These are phyloP conservation scores for Eimeria maxima DNA, from an alignment of 169 alveolate species.

Conservation along the genomic window DNA sequence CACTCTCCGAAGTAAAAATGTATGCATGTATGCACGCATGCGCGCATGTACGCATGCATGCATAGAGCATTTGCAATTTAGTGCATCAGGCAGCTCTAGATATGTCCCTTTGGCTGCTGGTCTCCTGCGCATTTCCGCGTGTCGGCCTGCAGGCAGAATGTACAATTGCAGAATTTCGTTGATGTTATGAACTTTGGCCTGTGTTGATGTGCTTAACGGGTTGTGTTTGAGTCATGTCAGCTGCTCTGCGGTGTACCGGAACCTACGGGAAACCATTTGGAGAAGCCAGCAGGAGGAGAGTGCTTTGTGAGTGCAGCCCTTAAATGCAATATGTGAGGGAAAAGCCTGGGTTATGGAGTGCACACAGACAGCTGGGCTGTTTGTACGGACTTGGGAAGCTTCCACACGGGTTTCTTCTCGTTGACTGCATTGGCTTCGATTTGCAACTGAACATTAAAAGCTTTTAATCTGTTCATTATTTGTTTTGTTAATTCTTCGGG, in stretches of 20 bases:
- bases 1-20: neutral
- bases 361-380: neutral
- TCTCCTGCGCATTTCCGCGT: neutral
- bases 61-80: neutral
- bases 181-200: neutral
- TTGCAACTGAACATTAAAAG: constrained; percentile 77
- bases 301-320: no score
- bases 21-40: neutral
- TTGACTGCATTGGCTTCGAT: constrained; percentile 85
- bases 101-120: neutral
- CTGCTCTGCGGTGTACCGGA: neutral
- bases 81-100: neutral
- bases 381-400: constrained; percentile 86
- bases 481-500: constrained; percentile 90
- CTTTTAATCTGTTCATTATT: constrained; percentile 73
- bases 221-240: neutral
- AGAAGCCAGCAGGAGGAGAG: no score
- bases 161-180: neutral
- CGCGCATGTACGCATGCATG: neutral
- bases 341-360: neutral
- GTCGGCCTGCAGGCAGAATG: neutral
- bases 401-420: constrained; percentile 92
- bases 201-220: no score
- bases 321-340: no score
- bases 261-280: neutral